Conservation (phyloP, 129 eudicot genomes). For the Kitagawia praeruptora region DNA sequence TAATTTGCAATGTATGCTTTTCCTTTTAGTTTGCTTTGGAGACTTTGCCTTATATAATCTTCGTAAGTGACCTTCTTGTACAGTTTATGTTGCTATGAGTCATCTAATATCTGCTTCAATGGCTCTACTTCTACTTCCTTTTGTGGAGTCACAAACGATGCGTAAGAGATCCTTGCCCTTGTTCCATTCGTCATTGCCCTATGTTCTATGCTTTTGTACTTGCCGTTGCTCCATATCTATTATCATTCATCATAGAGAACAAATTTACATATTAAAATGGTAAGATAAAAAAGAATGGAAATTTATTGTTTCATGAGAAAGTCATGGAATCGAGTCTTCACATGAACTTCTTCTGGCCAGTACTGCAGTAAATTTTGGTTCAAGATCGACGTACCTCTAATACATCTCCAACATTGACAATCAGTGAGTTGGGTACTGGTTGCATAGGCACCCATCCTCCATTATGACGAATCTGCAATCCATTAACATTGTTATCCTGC, state of each 20-base stretch:
- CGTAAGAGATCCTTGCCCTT: slow-evolving; percentile 18
- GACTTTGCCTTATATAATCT: slow-evolving; percentile 6
- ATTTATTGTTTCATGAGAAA: neutral
- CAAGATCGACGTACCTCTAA: slow-evolving; percentile 12
- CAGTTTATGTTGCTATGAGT: neutral
- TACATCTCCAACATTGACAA: slow-evolving; percentile 13
- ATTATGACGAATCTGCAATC: slow-evolving; percentile 12
- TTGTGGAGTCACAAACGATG: slow-evolving; percentile 22
- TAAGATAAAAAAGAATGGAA: neutral
- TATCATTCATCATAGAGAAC: neutral
- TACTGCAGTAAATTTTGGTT: neutral
- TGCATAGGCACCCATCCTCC: slow-evolving; percentile 18
- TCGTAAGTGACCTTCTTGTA: slow-evolving; percentile 18
- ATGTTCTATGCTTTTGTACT: slow-evolving; percentile 31
- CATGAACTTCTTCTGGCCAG: too few species aligned
- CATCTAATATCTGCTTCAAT: slow-evolving; percentile 5
- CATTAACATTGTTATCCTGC: slow-evolving; percentile 14
- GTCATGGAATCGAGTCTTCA: too few species aligned
- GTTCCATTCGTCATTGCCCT: slow-evolving; percentile 20
- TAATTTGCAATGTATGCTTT: slow-evolving; percentile 5
- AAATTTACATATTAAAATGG: neutral
- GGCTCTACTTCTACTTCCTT: slow-evolving; percentile 20
- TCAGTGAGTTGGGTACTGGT: slow-evolving; percentile 15
- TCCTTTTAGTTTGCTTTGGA: slow-evolving; percentile 16
- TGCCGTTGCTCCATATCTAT: slow-evolving; percentile 19